A percentile compares a stretch with the other conserved stretches of the same genome.
Conservation (phyloP, 306 rosid genomes). For the Acacia acuminata region DNA sequence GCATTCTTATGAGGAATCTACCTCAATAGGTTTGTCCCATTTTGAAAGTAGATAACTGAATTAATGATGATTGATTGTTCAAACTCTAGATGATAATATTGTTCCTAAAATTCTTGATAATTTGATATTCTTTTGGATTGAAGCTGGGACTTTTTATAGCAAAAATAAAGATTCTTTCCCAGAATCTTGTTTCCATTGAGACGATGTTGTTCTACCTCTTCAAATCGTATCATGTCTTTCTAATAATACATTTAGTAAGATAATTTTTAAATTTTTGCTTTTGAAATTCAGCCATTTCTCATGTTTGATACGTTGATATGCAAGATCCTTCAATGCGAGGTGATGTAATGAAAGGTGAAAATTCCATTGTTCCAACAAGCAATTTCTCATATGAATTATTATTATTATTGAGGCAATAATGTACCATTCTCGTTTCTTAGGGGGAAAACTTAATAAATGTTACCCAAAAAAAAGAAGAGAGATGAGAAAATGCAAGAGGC, state of each 20-base stretch:
- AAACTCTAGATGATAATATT: constrained; percentile 42
- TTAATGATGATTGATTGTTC: constrained; percentile 40
- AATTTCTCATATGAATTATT: too few relatives aligned
- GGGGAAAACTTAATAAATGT: too few relatives aligned
- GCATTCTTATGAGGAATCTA: too few relatives aligned
- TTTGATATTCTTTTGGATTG: constrained; percentile 39
- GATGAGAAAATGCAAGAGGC: too few relatives aligned
- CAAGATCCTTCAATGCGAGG: neutral
- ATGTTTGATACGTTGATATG: neutral
- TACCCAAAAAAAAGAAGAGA: too few relatives aligned
- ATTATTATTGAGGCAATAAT: too few relatives aligned
- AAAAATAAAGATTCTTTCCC: constrained; percentile 42
- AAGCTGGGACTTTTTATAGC: constrained; percentile 39
- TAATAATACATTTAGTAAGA: neutral
- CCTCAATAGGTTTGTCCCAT: constrained; percentile 45
- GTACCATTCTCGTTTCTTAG: too few relatives aligned
- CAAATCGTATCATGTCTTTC: neutral
- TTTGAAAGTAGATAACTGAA: constrained; percentile 69
- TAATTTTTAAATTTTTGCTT: neutral
- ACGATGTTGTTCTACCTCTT: neutral
- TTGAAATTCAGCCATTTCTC: neutral
- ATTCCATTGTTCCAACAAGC: neutral
- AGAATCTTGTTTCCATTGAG: constrained; percentile 20
- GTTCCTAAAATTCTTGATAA: neutral
- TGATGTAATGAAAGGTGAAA: neutral